phyloP scores from a whole-genome alignment of 83 land plant genomes.

The Thuja plicata region DNA sequence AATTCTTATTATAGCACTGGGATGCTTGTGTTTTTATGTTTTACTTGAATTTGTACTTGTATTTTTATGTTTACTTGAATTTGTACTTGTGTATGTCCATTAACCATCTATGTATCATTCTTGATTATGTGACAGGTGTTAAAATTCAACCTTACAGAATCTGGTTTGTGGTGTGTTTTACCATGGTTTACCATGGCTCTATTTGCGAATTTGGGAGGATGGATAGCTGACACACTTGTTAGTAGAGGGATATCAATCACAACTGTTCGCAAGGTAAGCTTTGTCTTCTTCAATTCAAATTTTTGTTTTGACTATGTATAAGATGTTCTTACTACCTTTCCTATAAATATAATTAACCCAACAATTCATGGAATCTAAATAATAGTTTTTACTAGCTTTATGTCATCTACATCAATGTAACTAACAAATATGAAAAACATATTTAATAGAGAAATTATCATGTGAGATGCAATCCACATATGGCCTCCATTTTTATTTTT shows the following conservation, averaged over 20 bases:
- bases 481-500: background rate
- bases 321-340: background rate
- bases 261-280: constrained; percentile 66
- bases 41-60: background rate
- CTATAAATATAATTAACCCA: background rate
- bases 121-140: constrained; percentile 55
- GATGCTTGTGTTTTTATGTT: background rate
- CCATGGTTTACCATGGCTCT: constrained; percentile 93
- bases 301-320: background rate
- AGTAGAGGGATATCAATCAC: constrained; percentile 71
- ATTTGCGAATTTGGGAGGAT: constrained; percentile 78
- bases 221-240: constrained; percentile 81
- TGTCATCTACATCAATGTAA: background rate
- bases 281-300: background rate
- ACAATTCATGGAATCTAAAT: background rate
- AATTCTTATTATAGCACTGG: background rate
- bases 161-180: constrained; percentile 69
- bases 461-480: background rate
- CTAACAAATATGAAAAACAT: background rate
- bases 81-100: background rate
- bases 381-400: background rate
- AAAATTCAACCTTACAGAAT: constrained; percentile 92
- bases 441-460: background rate
- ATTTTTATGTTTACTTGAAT: background rate
- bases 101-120: background rate